phyloP scores from a whole-genome alignment of 2,329 filamentous ascomycete genomes.

The Phaeosphaeria sp. region DNA sequence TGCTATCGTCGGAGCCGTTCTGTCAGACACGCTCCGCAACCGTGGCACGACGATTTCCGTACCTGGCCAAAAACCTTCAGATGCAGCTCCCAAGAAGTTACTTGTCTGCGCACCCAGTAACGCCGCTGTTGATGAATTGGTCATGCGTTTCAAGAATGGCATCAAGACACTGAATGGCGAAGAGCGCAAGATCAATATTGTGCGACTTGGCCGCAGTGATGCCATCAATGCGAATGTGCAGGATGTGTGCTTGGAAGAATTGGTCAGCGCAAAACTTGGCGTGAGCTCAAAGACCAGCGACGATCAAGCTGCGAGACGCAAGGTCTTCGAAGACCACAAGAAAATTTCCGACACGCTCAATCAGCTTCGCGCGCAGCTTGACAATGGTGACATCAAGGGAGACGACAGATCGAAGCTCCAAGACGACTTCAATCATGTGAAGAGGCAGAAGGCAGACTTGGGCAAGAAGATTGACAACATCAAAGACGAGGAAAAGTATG shows the following conservation, averaged over 20 bases:
- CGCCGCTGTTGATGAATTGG: slow-evolving; percentile 93
- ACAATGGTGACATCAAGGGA: slow-evolving; percentile 65
- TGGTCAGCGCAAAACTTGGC: slow-evolving; percentile 77
- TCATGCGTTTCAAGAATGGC: slow-evolving; percentile 88
- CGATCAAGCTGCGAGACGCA: slow-evolving; percentile 60
- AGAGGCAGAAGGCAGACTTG: slow-evolving; percentile 76
- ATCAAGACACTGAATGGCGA: slow-evolving; percentile 79
- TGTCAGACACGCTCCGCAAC: slow-evolving; percentile 65
- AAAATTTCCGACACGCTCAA: slow-evolving; percentile 69
- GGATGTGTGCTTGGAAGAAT: slow-evolving; percentile 91
- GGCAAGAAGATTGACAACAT: slow-evolving; percentile 85
- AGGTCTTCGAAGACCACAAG: slow-evolving; percentile 75
- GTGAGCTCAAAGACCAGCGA: slow-evolving; percentile 47
- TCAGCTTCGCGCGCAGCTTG: slow-evolving; percentile 72
- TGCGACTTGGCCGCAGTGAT: slow-evolving; percentile 89
- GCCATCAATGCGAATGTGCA: slow-evolving; percentile 88
- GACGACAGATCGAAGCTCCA: slow-evolving; percentile 72
- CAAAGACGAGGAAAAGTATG: slow-evolving; percentile 84
- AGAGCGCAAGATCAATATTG: slow-evolving; percentile 78
- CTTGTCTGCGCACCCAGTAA: slow-evolving; percentile 98
- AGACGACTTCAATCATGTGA: slow-evolving; percentile 78
- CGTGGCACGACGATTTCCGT: slow-evolving; percentile 56
- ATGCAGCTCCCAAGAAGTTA: slow-evolving; percentile 75
- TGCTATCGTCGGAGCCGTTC: slow-evolving; percentile 88
- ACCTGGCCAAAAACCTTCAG: slow-evolving; percentile 41